A percentile compares a stretch with the other conserved stretches of the same genome.
Conservation (phyloP, 2,329 filamentous ascomycete genomes). For the Xylaria sp. region DNA sequence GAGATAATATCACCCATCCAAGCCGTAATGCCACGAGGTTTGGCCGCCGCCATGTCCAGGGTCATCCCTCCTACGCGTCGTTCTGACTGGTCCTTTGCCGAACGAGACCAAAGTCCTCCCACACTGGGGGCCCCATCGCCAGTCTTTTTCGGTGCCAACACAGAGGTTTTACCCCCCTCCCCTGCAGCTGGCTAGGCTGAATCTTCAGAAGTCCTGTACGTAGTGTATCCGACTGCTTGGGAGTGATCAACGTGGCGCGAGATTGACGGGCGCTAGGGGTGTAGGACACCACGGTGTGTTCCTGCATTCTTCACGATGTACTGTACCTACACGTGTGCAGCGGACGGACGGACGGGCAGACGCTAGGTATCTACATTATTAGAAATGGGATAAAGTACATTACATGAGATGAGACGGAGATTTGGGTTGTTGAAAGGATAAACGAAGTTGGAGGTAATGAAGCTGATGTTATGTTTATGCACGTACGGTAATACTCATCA, state of each 20-base stretch:
- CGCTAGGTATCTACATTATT: not conserved
- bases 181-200: conserved; percentile 17
- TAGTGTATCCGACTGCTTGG: conserved; percentile 37
- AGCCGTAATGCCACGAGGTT: conserved; percentile 31
- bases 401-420: conserved; percentile 4
- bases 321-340: not conserved
- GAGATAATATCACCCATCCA: conserved; percentile 37
- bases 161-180: not conserved
- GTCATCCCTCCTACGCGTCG: conserved; percentile 2
- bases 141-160: conserved; percentile 14
- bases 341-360: conserved; percentile 11
- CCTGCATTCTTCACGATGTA: conserved; percentile 24
- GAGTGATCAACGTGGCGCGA: conserved; percentile 36
- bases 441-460: conserved; percentile 3
- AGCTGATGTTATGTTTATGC: conserved; percentile 8
- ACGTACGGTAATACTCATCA: not conserved
- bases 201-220: not conserved
- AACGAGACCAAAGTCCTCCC: conserved; percentile 20
- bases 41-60: conserved; percentile 12
- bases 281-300: conserved; percentile 24
- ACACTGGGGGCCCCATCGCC: conserved; percentile 6
- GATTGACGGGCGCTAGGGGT: conserved; percentile 20
- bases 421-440: not conserved
- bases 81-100: conserved; percentile 38
- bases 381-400: conserved; percentile 1